Evolutionary conservation across 345 rosid species (phyloP).

Genomic region (Populus tremula): DNA sequence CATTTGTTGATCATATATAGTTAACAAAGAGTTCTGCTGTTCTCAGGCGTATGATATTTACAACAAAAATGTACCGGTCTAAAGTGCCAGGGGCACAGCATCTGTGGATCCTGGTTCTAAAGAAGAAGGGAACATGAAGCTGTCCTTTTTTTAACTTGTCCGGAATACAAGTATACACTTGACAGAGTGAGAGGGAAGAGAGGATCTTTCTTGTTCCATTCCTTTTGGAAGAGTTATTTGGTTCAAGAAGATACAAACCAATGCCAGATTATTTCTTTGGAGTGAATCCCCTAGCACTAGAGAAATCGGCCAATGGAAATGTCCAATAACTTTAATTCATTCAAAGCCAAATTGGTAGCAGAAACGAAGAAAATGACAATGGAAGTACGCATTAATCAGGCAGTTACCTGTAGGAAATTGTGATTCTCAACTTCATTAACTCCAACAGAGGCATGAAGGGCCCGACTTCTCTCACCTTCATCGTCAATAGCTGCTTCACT

Average conservation of each 20-base stretch:
- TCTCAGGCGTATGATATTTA: too few species aligned
- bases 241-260: constrained; percentile 23
- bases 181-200: neutral
- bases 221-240: neutral
- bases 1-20: neutral
- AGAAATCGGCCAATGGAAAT: constrained; percentile 7
- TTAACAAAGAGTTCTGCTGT: too few species aligned
- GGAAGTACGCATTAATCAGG: constrained; percentile 32
- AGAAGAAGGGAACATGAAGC: too few species aligned
- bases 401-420: constrained; percentile 51
- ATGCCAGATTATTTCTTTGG: constrained; percentile 2
- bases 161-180: too few species aligned
- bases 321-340: constrained; percentile 1
- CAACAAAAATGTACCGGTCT: too few species aligned
- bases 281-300: constrained; percentile 1
- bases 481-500: constrained; percentile 21
- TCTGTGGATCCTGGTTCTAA: too few species aligned
- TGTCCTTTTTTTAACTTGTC: too few species aligned
- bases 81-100: too few species aligned
- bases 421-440: constrained; percentile 29
- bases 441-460: constrained; percentile 30
- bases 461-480: constrained; percentile 21
- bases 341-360: neutral
- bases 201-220: neutral
- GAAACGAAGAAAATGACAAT: neutral